Evolutionary conservation across 2,329 filamentous ascomycete species (phyloP).

Genomic region (Curvularia hawaiiensis): DNA sequence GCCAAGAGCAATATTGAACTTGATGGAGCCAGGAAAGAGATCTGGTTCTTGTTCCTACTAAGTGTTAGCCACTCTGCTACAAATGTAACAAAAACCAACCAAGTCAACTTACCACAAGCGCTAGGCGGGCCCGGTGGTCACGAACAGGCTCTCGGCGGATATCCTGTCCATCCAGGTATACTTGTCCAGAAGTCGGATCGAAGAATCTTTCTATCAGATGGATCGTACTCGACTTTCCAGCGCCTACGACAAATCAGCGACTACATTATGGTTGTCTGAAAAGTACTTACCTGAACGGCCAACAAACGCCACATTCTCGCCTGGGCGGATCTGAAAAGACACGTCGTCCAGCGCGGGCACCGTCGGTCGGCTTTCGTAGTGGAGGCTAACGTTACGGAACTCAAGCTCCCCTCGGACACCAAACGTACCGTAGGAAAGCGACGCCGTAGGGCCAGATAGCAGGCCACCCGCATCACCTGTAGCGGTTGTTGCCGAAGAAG

Average conservation of each 20-base stretch:
- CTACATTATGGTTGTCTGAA: neutral
- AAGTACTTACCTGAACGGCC: slow-evolving; percentile 44
- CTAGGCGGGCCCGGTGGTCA: slow-evolving; percentile 47
- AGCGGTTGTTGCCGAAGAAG: neutral
- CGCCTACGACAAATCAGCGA: slow-evolving; percentile 28
- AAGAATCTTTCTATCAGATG: slow-evolving; percentile 55
- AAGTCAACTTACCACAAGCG: slow-evolving; percentile 44
- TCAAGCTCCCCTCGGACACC: slow-evolving; percentile 38
- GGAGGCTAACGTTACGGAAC: slow-evolving; percentile 41
- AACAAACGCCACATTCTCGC: slow-evolving; percentile 49
- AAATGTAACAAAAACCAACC: neutral
- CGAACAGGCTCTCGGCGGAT: slow-evolving; percentile 47
- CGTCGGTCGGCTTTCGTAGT: slow-evolving; percentile 40
- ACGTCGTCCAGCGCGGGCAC: slow-evolving; percentile 46
- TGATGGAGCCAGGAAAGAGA: slow-evolving; percentile 52
- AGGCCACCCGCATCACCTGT: slow-evolving; percentile 12
- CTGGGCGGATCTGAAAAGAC: slow-evolving; percentile 46
- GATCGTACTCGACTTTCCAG: slow-evolving; percentile 54
- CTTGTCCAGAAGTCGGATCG: slow-evolving; percentile 47
- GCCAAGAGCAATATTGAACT: slow-evolving; percentile 53
- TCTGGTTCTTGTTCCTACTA: slow-evolving; percentile 50
- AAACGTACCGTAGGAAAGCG: slow-evolving; percentile 26
- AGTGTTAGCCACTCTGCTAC: slow-evolving; percentile 4
- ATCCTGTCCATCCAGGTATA: slow-evolving; percentile 51
- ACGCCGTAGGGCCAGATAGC: slow-evolving; percentile 21